Conservation (phyloP, 2,329 filamentous ascomycete genomes). For the Cladosporium sp. region DNA sequence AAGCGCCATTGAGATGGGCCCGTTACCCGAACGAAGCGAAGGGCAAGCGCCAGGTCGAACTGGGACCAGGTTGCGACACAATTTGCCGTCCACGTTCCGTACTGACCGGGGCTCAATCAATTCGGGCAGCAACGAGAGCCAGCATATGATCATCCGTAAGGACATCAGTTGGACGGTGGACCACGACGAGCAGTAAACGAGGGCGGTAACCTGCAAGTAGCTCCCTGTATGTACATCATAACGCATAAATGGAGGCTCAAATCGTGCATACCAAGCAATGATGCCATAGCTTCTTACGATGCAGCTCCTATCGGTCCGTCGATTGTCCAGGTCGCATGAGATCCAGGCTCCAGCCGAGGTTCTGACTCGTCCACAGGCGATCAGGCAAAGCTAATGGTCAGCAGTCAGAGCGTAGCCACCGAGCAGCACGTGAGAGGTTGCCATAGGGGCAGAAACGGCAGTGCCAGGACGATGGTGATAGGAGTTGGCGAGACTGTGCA, state of each 20-base stretch:
- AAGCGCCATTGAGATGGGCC: neutral
- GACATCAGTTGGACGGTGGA: neutral
- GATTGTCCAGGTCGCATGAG: neutral
- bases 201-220: neutral
- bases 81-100: neutral
- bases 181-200: neutral
- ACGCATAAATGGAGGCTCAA: neutral
- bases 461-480: neutral
- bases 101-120: neutral
- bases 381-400: neutral
- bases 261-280: neutral
- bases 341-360: constrained; percentile 4
- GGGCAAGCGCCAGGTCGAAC: neutral
- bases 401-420: neutral
- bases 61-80: neutral
- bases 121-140: neutral
- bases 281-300: neutral
- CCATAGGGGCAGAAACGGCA: neutral
- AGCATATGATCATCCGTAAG: neutral
- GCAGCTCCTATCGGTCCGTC: neutral
- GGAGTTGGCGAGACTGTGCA: neutral
- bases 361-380: neutral
- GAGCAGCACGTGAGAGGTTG: neutral
- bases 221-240: neutral
- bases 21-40: neutral